phyloP scores from a whole-genome alignment of 2,329 filamentous ascomycete genomes.

The Ceratocystis diversiconidia region DNA sequence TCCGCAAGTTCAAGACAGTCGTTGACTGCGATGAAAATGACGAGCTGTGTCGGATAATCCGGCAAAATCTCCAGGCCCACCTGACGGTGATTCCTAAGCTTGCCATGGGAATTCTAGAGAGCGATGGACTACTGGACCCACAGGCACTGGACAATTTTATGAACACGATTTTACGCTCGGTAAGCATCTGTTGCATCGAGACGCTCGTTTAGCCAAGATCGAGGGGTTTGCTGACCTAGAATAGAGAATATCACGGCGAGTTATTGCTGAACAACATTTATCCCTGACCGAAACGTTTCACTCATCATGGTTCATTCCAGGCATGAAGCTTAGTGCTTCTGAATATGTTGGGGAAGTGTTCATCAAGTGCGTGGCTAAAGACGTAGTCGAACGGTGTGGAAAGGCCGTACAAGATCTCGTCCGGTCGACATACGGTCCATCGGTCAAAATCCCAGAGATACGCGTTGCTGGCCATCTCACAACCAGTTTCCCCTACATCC shows the following conservation, averaged over 20 bases:
- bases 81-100: slow-evolving; percentile 86
- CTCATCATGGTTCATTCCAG: slow-evolving; percentile 75
- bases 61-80: slow-evolving; percentile 70
- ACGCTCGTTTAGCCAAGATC: background rate
- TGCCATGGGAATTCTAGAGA: slow-evolving; percentile 87
- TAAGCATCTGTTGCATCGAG: slow-evolving; percentile 31
- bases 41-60: slow-evolving; percentile 64
- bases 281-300: slow-evolving; percentile 90
- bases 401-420: slow-evolving; percentile 61
- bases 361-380: slow-evolving; percentile 76
- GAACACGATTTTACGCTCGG: slow-evolving; percentile 81
- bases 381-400: slow-evolving; percentile 75
- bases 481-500: slow-evolving; percentile 89
- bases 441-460: slow-evolving; percentile 63
- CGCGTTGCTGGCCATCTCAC: slow-evolving; percentile 70
- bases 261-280: slow-evolving; percentile 95
- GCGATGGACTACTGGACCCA: slow-evolving; percentile 64
- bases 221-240: background rate
- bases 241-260: slow-evolving; percentile 81
- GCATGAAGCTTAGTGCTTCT: slow-evolving; percentile 54
- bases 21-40: slow-evolving; percentile 83
- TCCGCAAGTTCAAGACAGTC: slow-evolving; percentile 73
- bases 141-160: slow-evolving; percentile 84
- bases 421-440: slow-evolving; percentile 56
- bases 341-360: slow-evolving; percentile 96